A percentile compares a stretch with the other conserved stretches of the same genome.
Conservation (phyloP, 2,329 filamentous ascomycete genomes). For the Colletotrichum lentis region DNA sequence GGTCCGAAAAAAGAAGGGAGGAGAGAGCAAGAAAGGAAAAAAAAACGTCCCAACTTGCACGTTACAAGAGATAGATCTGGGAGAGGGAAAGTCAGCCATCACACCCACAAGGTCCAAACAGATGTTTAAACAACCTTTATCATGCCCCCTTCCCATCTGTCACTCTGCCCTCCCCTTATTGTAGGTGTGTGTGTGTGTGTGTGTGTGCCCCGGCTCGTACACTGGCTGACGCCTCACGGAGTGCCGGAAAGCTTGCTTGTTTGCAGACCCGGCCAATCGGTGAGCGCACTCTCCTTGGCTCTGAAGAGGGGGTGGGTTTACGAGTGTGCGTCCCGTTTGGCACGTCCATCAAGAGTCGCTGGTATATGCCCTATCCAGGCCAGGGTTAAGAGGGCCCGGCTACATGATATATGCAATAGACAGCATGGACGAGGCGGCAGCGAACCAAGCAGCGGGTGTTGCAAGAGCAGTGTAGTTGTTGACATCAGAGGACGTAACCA, state of each 20-base stretch:
- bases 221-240: background rate
- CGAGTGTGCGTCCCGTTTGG: background rate
- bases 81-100: background rate
- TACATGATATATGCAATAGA: background rate
- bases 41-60: slow-evolving; percentile 9
- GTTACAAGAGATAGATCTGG: background rate
- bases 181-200: too few relatives aligned
- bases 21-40: background rate
- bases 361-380: background rate
- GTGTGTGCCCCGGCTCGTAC: background rate
- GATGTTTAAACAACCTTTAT: slow-evolving; percentile 28
- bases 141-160: background rate
- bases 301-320: background rate
- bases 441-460: background rate
- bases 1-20: slow-evolving; percentile 8
- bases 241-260: background rate
- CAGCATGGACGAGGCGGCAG: background rate
- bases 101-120: slow-evolving; percentile 30
- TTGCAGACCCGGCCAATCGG: background rate
- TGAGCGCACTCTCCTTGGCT: background rate
- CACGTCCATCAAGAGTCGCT: background rate
- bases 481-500: background rate
- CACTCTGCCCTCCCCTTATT: background rate
- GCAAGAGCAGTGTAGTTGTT: background rate
- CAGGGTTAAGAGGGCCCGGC: background rate